Evolutionary conservation across 768 basidiomycete genomes (phyloP).

Genomic region (Kwoniella botswanensis): DNA sequence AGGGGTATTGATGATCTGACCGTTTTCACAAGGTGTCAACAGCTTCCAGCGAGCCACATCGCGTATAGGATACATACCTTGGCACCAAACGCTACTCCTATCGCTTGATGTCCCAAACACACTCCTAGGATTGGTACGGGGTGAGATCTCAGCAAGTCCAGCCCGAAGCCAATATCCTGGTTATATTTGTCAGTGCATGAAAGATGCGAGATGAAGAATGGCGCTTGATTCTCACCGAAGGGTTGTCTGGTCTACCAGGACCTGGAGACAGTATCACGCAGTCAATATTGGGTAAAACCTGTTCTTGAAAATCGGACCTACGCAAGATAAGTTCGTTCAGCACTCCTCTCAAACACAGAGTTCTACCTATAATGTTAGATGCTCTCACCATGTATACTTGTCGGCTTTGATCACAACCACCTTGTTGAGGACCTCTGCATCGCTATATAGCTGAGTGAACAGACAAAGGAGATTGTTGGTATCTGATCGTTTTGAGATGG

Average conservation of each 20-base stretch:
- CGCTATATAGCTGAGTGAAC: conserved; percentile 51
- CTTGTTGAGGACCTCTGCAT: conserved; percentile 49
- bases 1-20: conserved; percentile 55
- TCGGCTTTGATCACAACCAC: conserved; percentile 56
- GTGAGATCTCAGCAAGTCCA: conserved; percentile 48
- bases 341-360: no score
- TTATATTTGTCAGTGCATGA: not conserved
- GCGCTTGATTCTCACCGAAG: conserved; percentile 29
- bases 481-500: conserved; percentile 29
- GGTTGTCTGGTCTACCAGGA: conserved; percentile 56
- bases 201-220: not conserved
- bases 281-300: conserved; percentile 54
- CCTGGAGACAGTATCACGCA: conserved; percentile 59
- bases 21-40: no score
- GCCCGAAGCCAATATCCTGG: conserved; percentile 53
- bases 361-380: not conserved
- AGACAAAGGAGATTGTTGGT: conserved; percentile 59
- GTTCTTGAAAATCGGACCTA: conserved; percentile 46
- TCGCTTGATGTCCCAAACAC: conserved; percentile 56
- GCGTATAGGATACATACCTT: conserved; percentile 35
- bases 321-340: not conserved
- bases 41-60: no score
- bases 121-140: conserved; percentile 54
- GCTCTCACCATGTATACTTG: conserved; percentile 49
- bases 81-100: conserved; percentile 55